phyloP scores from a whole-genome alignment of 768 basidiomycete species.

The Melanogaster broomeanus region DNA sequence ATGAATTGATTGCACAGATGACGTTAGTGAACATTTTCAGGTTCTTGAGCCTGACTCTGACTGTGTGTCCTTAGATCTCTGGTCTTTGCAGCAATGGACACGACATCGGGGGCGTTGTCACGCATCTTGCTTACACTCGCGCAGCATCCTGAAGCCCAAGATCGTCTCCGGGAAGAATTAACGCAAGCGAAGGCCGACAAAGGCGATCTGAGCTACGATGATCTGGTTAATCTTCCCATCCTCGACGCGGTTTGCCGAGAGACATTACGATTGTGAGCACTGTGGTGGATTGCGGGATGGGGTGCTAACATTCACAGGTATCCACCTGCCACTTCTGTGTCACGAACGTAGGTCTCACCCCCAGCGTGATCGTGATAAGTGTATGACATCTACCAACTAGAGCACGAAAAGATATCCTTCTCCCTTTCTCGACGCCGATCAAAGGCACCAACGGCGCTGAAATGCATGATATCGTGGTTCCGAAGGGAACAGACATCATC shows the following conservation, averaged over 20 bases:
- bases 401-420: too few species aligned
- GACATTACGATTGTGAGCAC: too few species aligned
- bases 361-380: background rate
- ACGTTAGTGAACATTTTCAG: constrained; percentile 51
- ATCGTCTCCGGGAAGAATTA: too few species aligned
- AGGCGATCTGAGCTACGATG: constrained; percentile 34
- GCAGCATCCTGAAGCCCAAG: too few species aligned
- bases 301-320: background rate
- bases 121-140: too few species aligned
- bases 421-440: too few species aligned
- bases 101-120: too few species aligned
- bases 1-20: too few species aligned
- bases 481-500: too few species aligned
- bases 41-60: constrained; percentile 20
- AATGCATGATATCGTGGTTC: too few species aligned
- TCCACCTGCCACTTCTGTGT: constrained; percentile 5
- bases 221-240: constrained; percentile 36
- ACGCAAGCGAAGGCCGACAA: constrained; percentile 12
- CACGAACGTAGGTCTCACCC: constrained; percentile 25
- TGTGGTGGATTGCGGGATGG: background rate
- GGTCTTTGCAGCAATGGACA: constrained; percentile 46
- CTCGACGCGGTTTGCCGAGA: too few species aligned
- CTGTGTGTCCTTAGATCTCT: constrained; percentile 34
- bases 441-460: too few species aligned
- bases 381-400: constrained; percentile 19